These are phyloP conservation scores for Globisporangium parvum DNA, from an alignment of 352 stramenopile species.

Conservation along the genomic window DNA sequence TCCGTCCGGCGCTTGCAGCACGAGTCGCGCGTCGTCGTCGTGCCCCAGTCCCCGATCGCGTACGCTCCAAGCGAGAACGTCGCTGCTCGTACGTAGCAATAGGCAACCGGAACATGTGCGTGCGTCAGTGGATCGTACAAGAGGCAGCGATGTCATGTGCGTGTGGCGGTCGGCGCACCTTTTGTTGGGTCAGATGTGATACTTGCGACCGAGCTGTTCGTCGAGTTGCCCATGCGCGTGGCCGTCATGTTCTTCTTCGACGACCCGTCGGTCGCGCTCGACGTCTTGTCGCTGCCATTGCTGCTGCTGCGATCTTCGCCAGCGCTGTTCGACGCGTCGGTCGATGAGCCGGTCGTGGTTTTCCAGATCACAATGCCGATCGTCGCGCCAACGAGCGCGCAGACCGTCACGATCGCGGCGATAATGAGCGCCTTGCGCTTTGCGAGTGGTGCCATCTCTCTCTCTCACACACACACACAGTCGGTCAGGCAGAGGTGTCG, in stretches of 20 bases:
- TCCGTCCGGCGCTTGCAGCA: constrained; percentile 62
- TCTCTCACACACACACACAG: too few species aligned
- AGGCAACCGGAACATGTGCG: neutral
- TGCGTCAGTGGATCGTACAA: neutral
- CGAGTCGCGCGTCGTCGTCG: constrained; percentile 51
- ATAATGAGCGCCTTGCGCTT: constrained; percentile 42
- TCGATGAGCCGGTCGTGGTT: constrained; percentile 23
- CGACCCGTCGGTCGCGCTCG: neutral
- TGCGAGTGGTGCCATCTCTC: constrained; percentile 4
- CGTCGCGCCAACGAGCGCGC: constrained; percentile 34
- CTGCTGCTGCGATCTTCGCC: neutral
- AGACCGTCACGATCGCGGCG: constrained; percentile 30
- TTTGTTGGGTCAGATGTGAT: constrained; percentile 53
- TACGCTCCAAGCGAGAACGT: constrained; percentile 56
- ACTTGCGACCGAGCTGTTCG: constrained; percentile 13
- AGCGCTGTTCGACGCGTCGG: constrained; percentile 12
- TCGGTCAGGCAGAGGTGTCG: too few species aligned
- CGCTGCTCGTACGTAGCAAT: constrained; percentile 8
- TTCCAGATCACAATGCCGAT: constrained; percentile 40
- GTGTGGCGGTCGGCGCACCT: constrained; percentile 5
- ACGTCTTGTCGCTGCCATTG: constrained; percentile 7
- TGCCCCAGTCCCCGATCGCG: constrained; percentile 72
- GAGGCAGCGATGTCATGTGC: neutral
- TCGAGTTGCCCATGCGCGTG: constrained; percentile 16
- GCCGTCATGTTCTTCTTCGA: constrained; percentile 4